Evolutionary conservation across 345 rosid genomes (phyloP).

Genomic region (Aquilaria yunnanensis): DNA sequence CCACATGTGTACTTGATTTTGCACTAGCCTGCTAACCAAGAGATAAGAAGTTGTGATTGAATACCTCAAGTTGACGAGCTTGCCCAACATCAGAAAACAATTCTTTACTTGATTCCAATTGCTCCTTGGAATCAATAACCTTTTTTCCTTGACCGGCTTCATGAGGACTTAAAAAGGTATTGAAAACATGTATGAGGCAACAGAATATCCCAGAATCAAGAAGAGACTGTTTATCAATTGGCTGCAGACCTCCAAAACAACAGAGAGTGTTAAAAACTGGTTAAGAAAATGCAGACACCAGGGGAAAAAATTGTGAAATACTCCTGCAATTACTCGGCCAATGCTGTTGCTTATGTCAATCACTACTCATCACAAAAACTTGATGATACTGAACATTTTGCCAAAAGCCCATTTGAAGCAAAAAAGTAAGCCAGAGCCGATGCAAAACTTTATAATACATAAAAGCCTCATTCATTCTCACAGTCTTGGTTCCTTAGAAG

Average conservation of each 20-base stretch:
- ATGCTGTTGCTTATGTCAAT: too few relatives aligned
- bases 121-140: constrained; percentile 28
- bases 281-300: not conserved
- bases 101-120: constrained; percentile 33
- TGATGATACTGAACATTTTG: too few relatives aligned
- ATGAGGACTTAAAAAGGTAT: constrained; percentile 61
- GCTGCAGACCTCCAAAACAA: constrained; percentile 44
- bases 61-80: constrained; percentile 80
- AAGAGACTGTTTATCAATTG: constrained; percentile 90
- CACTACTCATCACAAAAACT: not conserved
- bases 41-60: not conserved
- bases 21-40: not conserved
- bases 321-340: not conserved
- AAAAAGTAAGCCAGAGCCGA: too few relatives aligned
- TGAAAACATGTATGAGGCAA: constrained; percentile 85
- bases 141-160: constrained; percentile 32
- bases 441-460: too few relatives aligned
- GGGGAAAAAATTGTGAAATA: constrained; percentile 9
- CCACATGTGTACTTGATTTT: too few relatives aligned
- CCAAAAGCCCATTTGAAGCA: too few relatives aligned
- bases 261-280: too few relatives aligned
- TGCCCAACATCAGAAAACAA: constrained; percentile 29
- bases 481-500: too few relatives aligned
- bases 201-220: constrained; percentile 98
- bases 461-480: too few relatives aligned